phyloP scores from a whole-genome alignment of 2,329 filamentous ascomycete species.

The Talaromyces rugulosus region DNA sequence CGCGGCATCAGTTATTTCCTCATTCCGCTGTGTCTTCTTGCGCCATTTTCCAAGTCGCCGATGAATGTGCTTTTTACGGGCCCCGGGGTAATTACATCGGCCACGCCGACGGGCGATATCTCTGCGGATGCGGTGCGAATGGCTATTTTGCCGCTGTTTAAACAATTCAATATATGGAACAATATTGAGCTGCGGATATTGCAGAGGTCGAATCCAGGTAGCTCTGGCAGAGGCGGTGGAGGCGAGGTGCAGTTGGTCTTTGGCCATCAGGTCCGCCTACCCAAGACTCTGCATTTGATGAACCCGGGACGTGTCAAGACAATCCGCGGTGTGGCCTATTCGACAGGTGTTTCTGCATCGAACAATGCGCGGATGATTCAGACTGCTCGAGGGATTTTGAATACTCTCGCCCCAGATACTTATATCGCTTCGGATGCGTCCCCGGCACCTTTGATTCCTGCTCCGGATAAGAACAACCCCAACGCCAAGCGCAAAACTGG shows the following conservation, averaged over 20 bases:
- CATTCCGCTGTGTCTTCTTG: conserved; percentile 80
- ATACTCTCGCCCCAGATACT: conserved; percentile 79
- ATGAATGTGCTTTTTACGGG: conserved; percentile 89
- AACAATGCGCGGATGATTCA: conserved; percentile 97
- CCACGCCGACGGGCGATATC: conserved; percentile 79
- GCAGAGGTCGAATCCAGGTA: conserved; percentile 71
- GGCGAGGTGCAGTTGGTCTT: conserved; percentile 93
- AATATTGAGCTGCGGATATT: conserved; percentile 81
- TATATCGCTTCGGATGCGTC: conserved; percentile 75
- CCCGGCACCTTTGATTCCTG: conserved; percentile 57
- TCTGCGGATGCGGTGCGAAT: conserved; percentile 92
- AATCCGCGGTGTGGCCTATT: conserved; percentile 89
- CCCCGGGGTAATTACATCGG: conserved; percentile 84
- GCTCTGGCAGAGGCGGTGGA: conserved; percentile 72
- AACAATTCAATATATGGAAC: conserved; percentile 82
- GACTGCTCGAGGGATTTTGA: conserved; percentile 78
- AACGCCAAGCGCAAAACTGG: conserved; percentile 61
- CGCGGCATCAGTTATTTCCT: conserved; percentile 90
- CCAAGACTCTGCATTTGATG: conserved; percentile 87
- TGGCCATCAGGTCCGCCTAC: conserved; percentile 85
- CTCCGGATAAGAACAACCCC: conserved; percentile 64
- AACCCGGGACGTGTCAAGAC: conserved; percentile 80
- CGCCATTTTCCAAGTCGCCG: conserved; percentile 86
- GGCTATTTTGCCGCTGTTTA: conserved; percentile 83
- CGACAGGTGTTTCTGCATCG: conserved; percentile 82